Percentiles rank a stretch among this genome's conserved stretches.
These are phyloP conservation scores for Ceratobasidium sp. DNA, from an alignment of 1,284 basidiomycete species.

Conservation along the genomic window DNA sequence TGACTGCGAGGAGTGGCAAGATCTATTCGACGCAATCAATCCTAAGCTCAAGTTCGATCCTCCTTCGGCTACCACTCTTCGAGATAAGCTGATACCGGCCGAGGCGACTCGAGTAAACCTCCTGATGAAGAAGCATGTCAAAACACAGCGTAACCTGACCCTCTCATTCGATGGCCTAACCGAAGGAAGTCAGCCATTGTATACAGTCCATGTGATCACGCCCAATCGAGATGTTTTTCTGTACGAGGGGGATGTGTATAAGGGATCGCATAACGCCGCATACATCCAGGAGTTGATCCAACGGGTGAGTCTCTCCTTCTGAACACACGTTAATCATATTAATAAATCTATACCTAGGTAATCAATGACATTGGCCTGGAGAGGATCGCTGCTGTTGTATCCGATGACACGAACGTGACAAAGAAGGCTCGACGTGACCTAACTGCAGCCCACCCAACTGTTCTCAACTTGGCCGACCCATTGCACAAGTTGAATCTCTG, in stretches of 20 bases:
- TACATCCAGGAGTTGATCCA: conserved; percentile 52
- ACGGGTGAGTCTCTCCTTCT: conserved; percentile 49
- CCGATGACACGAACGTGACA: conserved; percentile 7
- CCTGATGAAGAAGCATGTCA: background rate
- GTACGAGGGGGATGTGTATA: conserved; percentile 50
- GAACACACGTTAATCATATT: no score
- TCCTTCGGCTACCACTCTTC: conserved; percentile 1
- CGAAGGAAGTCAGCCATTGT: conserved; percentile 40
- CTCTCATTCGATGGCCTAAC: conserved; percentile 50
- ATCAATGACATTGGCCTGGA: background rate
- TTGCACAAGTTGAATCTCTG: conserved; percentile 55
- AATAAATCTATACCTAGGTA: conserved; percentile 43
- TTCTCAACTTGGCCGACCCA: conserved; percentile 55
- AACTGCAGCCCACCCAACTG: conserved; percentile 38
- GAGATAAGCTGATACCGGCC: background rate
- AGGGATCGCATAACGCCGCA: conserved; percentile 39
- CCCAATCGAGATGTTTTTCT: conserved; percentile 48
- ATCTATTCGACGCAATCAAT: background rate
- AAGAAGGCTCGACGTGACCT: conserved; percentile 24
- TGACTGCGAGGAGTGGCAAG: background rate
- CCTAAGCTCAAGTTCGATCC: background rate
- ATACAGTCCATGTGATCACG: conserved; percentile 53
- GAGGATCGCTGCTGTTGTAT: conserved; percentile 1
- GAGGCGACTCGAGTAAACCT: background rate
- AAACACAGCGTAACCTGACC: conserved; percentile 45